Evolutionary conservation across 108 stramenopile species (phyloP).

Genomic region (Skeletonema tropicum): DNA sequence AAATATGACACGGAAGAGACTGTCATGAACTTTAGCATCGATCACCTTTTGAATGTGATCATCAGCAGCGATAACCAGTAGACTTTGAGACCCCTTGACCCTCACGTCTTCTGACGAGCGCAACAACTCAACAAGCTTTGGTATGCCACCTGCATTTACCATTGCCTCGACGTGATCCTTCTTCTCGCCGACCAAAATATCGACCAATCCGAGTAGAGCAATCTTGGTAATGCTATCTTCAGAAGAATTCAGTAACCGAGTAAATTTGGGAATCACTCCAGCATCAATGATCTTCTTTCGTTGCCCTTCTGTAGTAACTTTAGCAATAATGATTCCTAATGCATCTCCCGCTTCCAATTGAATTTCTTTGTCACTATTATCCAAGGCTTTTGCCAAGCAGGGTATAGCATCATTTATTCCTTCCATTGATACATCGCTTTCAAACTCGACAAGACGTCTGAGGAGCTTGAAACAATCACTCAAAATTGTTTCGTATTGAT

Average conservation of each 20-base stretch:
- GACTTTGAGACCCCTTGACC: background rate
- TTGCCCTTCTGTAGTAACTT: background rate
- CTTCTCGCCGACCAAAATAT: background rate
- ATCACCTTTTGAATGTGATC: conserved; percentile 1
- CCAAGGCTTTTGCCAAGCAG: too few species aligned
- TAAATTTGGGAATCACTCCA: background rate
- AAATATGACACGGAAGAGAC: background rate
- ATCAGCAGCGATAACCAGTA: background rate
- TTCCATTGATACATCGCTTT: background rate
- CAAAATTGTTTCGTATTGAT: background rate
- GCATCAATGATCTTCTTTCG: background rate
- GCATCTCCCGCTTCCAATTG: background rate
- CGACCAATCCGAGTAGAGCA: background rate
- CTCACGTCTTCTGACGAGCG: background rate
- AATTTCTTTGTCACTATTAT: too few species aligned
- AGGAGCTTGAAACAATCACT: conserved; percentile 9
- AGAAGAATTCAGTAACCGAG: background rate
- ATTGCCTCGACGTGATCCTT: background rate
- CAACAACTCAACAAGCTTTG: background rate
- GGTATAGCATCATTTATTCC: too few species aligned
- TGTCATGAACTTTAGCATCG: background rate
- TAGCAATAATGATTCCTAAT: background rate
- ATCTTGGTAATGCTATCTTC: background rate
- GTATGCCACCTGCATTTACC: background rate
- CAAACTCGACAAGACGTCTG: background rate